These are phyloP conservation scores for Phoma sp. DNA, from an alignment of 2,329 filamentous ascomycete genomes.

Conservation along the genomic window DNA sequence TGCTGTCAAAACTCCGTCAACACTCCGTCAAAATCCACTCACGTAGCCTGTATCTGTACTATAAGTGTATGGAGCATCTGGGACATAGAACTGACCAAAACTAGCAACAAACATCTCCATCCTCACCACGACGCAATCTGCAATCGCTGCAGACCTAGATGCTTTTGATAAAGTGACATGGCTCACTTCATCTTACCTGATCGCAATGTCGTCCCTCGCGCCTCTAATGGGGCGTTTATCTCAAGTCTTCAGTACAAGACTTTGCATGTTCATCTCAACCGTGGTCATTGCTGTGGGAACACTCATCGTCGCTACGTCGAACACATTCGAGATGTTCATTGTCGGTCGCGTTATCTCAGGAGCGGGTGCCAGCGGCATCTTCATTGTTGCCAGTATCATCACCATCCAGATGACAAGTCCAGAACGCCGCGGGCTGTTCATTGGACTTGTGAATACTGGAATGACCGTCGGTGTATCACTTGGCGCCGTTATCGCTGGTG, in stretches of 20 bases:
- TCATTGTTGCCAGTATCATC: slow-evolving; percentile 77
- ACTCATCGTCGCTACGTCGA: slow-evolving; percentile 69
- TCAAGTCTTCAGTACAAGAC: slow-evolving; percentile 74
- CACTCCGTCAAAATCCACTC: too few species aligned
- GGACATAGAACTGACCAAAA: slow-evolving; percentile 29
- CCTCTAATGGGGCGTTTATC: slow-evolving; percentile 76
- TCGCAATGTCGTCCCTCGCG: slow-evolving; percentile 61
- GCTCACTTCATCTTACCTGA: slow-evolving; percentile 80
- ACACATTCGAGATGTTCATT: slow-evolving; percentile 68
- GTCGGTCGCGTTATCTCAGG: slow-evolving; percentile 73
- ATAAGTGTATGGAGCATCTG: background rate
- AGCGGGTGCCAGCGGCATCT: slow-evolving; percentile 73
- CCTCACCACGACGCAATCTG: slow-evolving; percentile 80
- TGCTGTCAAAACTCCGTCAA: background rate
- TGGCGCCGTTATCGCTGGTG: slow-evolving; percentile 74
- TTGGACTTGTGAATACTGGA: slow-evolving; percentile 76
- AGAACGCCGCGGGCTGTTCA: slow-evolving; percentile 72
- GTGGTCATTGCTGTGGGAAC: slow-evolving; percentile 67
- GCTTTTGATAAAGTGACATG: slow-evolving; percentile 77
- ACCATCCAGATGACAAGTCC: slow-evolving; percentile 76
- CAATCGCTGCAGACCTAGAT: slow-evolving; percentile 76
- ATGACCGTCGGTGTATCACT: slow-evolving; percentile 76
- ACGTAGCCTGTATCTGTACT: background rate
- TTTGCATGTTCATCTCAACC: slow-evolving; percentile 69
- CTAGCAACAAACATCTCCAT: slow-evolving; percentile 76